Evolutionary conservation across 441 rosid genomes (phyloP), one percentile per base, ranked within the genome.

Genomic region (Iberis amara): DNA sequence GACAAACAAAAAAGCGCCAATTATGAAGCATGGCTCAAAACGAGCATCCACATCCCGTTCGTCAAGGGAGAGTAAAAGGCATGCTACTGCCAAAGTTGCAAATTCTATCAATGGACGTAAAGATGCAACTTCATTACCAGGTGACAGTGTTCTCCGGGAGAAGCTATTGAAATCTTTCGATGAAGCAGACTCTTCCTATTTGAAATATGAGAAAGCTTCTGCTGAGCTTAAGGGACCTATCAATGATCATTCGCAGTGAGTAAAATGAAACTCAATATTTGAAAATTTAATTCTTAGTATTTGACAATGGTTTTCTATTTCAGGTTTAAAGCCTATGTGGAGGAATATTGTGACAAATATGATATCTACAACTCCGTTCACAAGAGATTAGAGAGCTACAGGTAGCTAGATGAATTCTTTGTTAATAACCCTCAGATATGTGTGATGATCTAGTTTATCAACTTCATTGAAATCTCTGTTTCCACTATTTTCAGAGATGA

Each of bases 171-270:
- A 77, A 52, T 81, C 76, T 64, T 71, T 77, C 4, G 88, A 81
- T 58, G 94, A 81, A 57, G 88, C 77, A 55, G 71, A 67, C 64
- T 72, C 66, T 65, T 68, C 85, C 36, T 92, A 74, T 66, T 76
- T 76, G 23, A 94, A 89, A 73, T 86, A 81, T 52, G 94, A 84
- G 43, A 89, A 85, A 68, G 86, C 83, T 71, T 75, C 57, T 51
- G 83, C 97, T 12, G 99, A 86, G 74, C 69, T 72, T 30, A 84
- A 75, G 76, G 99, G 91, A 50, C 80, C 79, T 42, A 83, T 94
- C 47, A 80, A 68, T 71, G 96, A 83, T 71, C 72, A 68, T 42
- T 55, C 75, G 47, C 97, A 86, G 99, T 94, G 72, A 76, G 99
- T 81, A 56, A 30, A 65, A 50, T 3, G 37, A 59, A 31, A 49